Evolutionary conservation across 1,139 yeast genomes (phyloP), one percentile per base, ranked within the genome.

Genomic region (Scheffersomyces quercinus): DNA sequence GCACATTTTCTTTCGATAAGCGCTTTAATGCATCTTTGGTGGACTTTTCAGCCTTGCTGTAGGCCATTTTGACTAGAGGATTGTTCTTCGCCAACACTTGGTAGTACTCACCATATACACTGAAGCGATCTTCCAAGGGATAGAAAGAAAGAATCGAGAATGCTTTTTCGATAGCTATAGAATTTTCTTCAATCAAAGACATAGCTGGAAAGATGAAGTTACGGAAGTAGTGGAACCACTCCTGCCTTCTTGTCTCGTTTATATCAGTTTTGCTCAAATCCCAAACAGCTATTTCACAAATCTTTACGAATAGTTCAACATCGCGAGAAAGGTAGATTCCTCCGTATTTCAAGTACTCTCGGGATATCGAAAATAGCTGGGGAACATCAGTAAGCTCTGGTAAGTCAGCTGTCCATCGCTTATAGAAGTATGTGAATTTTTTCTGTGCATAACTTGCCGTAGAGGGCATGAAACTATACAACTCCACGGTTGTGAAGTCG

Each of bases 11-110:
- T 46, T 86, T 87, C n/a, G 97, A 88, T 13, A 95, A 73, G 42
- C 98, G 75, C 58, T 93, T 91, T 51, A 95, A 69, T 2, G 86
- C 78, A 55, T 84, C 85, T 57, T 86, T 90, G 1, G 97, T 88
- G 31, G 85, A 82, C 57, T 88, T 89, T 59, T 87, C 96, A 0
- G 96, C 88, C 46, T 72, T 78, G 20, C 82, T 79, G 41, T 81
- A 81, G 8, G 88, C 84, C 36, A 83, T 69, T 52, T 84, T 85
- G 5, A 89, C 72, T 15, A 73, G 73, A 0, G 82, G 75, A 41
- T 79, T 74, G 48, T 76, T 79, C 54, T 84, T 85, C 26, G 81
- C 79, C 8, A 77, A 69, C n/a, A 79, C 77, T 39, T 68, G 71
- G 47, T 75, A 68, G 65, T 90, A 76, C 53, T 91, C 98, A 36